Conservation (phyloP, 73 alveolate species). For the Diophrys sp. region DNA sequence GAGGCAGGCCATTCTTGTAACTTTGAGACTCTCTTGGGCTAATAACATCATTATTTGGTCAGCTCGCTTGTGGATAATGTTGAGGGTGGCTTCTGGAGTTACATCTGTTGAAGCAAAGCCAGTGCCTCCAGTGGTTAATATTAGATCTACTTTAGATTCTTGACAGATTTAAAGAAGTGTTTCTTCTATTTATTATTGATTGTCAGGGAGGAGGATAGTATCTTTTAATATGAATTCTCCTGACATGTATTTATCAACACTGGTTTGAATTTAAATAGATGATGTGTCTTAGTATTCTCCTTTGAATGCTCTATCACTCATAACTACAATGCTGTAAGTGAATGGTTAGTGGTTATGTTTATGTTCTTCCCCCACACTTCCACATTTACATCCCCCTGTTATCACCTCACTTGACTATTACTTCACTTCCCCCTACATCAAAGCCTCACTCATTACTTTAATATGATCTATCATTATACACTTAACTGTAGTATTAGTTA, state of each 20-base stretch:
- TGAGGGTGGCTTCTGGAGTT: slow-evolving; percentile 74
- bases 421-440: not conserved
- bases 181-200: not conserved
- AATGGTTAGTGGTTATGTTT: not conserved
- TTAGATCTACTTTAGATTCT: slow-evolving; percentile 38
- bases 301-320: slow-evolving; percentile 49
- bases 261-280: not conserved
- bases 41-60: slow-evolving; percentile 13
- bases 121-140: slow-evolving; percentile 77
- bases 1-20: slow-evolving; percentile 42
- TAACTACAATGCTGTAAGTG: slow-evolving; percentile 18
- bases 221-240: not conserved
- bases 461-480: not conserved
- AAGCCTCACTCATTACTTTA: not conserved
- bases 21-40: slow-evolving; percentile 23
- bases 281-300: slow-evolving; percentile 19
- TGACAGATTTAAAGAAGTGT: not conserved
- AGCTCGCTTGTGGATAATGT: slow-evolving; percentile 57
- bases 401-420: not conserved
- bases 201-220: slow-evolving; percentile 30
- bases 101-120: slow-evolving; percentile 72
- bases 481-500: not conserved
- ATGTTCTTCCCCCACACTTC: not conserved
- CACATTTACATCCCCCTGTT: not conserved
- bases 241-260: not conserved